Evolutionary conservation across 352 stramenopile species (phyloP), one percentile per base, ranked within the genome.

Genomic region (Phytophthora tentaculata): DNA sequence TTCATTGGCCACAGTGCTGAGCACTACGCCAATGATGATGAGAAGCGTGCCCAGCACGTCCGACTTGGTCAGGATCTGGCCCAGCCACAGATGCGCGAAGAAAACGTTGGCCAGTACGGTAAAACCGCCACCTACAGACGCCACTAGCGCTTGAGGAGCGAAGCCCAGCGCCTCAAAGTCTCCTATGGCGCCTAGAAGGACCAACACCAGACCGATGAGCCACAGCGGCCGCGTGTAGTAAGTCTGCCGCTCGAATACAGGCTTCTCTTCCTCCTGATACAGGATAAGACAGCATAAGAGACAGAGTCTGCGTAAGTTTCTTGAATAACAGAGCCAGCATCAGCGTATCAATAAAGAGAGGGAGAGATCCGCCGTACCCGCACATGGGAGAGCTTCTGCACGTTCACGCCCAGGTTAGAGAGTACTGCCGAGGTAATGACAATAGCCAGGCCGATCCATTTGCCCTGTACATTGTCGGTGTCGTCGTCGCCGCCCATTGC

Each of bases 41-140:
- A 92, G 64, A 20, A 92, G 29, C 26, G 88, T 95, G 20, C 88
- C 88, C 7, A 86, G 39, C 28, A 91, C 64, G 71, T 95, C 88
- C 19, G 80, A 87, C 48, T 74, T 61, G 39, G 80, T 91, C 56
- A 95, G 47, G 43, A 83, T 82, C 76, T 95, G 86, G 9, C 87
- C 85, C 55, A 97, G 80, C 88, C 88, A 94, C 58, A 92, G 55
- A 51, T 95, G 85, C 10, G 87, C 89, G 56, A 97, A 97, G 58
- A 96, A 94, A 4, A 96, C 87, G 56, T 97, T 97, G 37, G 88
- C 87, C 9, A 97, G 75, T 41, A 97, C 86, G 0, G 90, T 97
- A 62, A 89, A 95, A 43, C 89, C 88, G 14, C 87, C 87, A 5
- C 90, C 90, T 8, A 96, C 89, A 0, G 90, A 88, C 35, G 90